phyloP scores from a whole-genome alignment of 192 early-diverging fungal genomes.

The Entophlyctis luteolus region DNA sequence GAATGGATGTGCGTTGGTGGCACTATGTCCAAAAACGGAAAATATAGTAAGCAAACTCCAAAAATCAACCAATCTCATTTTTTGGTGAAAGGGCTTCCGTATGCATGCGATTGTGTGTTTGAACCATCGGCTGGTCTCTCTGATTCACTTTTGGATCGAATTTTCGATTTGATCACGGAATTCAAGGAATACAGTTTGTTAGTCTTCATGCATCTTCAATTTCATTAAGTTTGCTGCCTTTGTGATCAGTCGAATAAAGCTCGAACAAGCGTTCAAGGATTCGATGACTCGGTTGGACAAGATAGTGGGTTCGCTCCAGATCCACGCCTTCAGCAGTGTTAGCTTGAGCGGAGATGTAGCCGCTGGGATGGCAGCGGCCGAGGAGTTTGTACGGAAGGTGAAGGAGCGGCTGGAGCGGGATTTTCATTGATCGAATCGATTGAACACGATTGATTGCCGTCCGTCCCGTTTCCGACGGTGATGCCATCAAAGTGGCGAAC shows the following conservation, averaged over 20 bases:
- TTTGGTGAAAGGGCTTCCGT: conserved; percentile 37
- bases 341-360: conserved; percentile 53
- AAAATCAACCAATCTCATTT: neutral
- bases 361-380: conserved; percentile 29
- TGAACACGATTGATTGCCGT: neutral
- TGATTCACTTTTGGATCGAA: conserved; percentile 45
- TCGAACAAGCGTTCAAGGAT: conserved; percentile 41
- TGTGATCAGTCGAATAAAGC: conserved; percentile 51
- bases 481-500: neutral
- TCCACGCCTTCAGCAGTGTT: conserved; percentile 2
- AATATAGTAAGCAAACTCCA: conserved; percentile 45
- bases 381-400: conserved; percentile 40
- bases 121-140: conserved; percentile 43
- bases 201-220: too few species aligned
- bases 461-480: neutral
- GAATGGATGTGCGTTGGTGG: conserved; percentile 59
- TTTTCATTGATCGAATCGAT: conserved; percentile 16
- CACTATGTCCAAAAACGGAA: conserved; percentile 42
- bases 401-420: conserved; percentile 34
- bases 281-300: conserved; percentile 60
- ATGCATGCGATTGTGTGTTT: conserved; percentile 50
- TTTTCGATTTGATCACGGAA: conserved; percentile 56
- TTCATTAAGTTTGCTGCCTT: neutral
- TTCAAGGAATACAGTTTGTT: conserved; percentile 58
- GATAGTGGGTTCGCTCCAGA: conserved; percentile 35